Base-by-base conservation (phyloP, 441 rosid species). In the Macaranga tanarius region DNA sequence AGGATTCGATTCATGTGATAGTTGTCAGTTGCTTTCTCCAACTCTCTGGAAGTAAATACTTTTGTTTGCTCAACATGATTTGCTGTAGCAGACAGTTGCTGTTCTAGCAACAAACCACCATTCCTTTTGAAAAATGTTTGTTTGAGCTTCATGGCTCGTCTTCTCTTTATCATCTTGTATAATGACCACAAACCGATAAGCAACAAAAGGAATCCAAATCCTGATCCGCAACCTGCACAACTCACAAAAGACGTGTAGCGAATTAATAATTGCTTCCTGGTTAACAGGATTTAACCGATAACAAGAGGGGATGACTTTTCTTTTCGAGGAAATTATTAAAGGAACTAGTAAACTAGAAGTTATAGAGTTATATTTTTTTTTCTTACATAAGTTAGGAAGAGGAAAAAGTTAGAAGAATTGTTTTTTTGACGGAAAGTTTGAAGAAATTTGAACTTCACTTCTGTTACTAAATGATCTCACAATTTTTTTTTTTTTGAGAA, bases 21-120 rank as follows among this genome's bases (percentile, higher is more conserved):
- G 61, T 67, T 23, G 6, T 74, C 77, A 5, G 77, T 74, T 34
- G 77, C 77, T 12, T 60, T 74, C 23, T 66, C 77, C 25, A 73
- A 51, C 5, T 66, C 76, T 1, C 23, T 48, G 19, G 72, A 73
- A 67, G 60, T 31, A 10, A 58, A 74, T 9, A 74, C 1, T 20
- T 67, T 67, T 15, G 77, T 67, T 7, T 51, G 54, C 47, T 74
- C 73, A 50, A 74, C 72, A n/a, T 74, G 62, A 34, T 23, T 60
- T 25, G 51, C 62, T 0, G 40, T 34, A 4, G 73, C 38, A 51
- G 72, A 74, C 5, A 74, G 19, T 45, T 74, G 72, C 4, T 34
- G 38, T 34, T 34, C 38, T 34, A 34, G 7, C 38, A 34, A 34
- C 38, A 34, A 34, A 5, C 38, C 38, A 34, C 38, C 38, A 34